Evolutionary conservation across 306 rosid species (phyloP), one percentile per base, ranked within the genome.

Genomic region (Cicer arietinum): DNA sequence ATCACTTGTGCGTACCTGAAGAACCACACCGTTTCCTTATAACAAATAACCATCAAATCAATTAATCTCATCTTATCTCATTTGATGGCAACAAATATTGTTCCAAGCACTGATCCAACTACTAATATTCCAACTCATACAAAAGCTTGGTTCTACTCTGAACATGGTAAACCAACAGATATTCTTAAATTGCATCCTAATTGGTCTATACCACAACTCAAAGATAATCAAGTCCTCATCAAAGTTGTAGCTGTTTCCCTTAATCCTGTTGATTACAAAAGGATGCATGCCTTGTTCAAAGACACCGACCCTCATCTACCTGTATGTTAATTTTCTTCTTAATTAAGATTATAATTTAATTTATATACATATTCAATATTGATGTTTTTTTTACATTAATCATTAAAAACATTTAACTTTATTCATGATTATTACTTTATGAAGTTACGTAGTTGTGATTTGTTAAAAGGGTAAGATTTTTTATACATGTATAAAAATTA

Each of bases 231-330:
- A 63, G 83, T 86, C 0, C 88, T 91, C 20, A 70, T 91, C 70
- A 89, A 88, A 75, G 89, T 91, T 12, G 82, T 80, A 22, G 97
- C 97, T 50, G 92, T 88, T 7, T 35, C 94, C 14, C 75, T 91
- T 48, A 91, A 91, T 74, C 97, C 92, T 0, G 60, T 91, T 20
- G 97, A 91, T 83, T 86, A 47, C 81, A 85, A 85, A 77, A 85
- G 94, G 77, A 65, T 65, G 70, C 52, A 65, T 5, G 70, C 39
- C 4, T 6, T 65, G 70, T 67, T 84, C 71, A 80, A 74, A 60
- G 58, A 83, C 65, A 17, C 6, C 3, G 85, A 86, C 40, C 40
- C 71, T 69, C 65, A 74, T 58, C 71, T 79, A 10, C 90, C 90
- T 39, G 82, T 78, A 66, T 42, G 70, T 43, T 42, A 10, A 25